phyloP scores from a whole-genome alignment of 2,329 filamentous ascomycete genomes.

The Xylaria sp. region DNA sequence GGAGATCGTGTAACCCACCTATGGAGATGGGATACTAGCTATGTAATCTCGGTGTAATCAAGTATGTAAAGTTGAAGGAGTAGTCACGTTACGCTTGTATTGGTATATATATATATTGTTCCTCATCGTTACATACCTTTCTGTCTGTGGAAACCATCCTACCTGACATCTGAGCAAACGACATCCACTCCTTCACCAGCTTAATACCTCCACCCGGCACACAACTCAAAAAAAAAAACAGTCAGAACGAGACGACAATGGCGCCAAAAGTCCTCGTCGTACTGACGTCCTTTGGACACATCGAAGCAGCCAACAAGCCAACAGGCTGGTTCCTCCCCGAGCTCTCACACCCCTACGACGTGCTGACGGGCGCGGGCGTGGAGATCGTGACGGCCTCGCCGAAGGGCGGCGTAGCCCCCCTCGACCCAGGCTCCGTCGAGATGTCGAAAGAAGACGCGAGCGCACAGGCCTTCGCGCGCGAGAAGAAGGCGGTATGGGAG shows the following conservation, averaged over 20 bases:
- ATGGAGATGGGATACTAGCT: not conserved
- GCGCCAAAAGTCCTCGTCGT: conserved; percentile 75
- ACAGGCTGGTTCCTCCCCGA: conserved; percentile 80
- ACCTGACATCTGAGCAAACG: not conserved
- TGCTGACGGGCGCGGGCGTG: conserved; percentile 61
- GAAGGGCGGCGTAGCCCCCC: conserved; percentile 68
- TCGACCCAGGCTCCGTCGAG: conserved; percentile 69
- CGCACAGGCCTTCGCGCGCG: conserved; percentile 65
- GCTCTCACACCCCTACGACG: conserved; percentile 72
- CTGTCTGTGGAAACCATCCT: not conserved
- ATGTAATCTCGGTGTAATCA: not conserved
- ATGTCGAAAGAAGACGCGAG: conserved; percentile 64
- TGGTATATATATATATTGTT: too few species aligned
- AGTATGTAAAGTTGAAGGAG: too few species aligned
- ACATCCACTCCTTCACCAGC: not conserved
- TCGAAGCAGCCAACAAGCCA: conserved; percentile 61
- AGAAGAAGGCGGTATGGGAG: conserved; percentile 70
- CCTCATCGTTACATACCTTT: not conserved
- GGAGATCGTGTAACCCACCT: conserved; percentile 1
- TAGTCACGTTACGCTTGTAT: too few species aligned
- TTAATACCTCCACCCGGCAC: not conserved
- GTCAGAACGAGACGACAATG: conserved; percentile 50
- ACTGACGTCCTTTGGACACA: conserved; percentile 70
- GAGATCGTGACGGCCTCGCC: conserved; percentile 71
- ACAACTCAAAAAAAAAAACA: too few species aligned